Evolutionary conservation across 108 stramenopile genomes (phyloP).

Genomic region (Pseudonitzschia pungens): DNA sequence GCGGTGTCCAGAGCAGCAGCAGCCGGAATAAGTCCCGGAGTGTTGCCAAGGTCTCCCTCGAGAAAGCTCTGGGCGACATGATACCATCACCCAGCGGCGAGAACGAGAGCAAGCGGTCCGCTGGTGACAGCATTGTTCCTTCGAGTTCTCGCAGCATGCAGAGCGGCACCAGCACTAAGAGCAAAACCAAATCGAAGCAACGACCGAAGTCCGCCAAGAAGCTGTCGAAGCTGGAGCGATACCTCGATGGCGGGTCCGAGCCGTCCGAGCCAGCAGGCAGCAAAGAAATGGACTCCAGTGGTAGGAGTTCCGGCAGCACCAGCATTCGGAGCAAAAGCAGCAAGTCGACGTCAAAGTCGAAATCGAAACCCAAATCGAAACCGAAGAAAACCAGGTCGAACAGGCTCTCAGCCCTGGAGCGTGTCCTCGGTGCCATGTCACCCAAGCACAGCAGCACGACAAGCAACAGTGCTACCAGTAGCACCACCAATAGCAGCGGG

Average conservation of each 20-base stretch:
- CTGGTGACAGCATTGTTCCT: background rate
- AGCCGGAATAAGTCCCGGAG: no score
- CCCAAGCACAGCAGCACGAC: background rate
- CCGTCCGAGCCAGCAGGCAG: no score
- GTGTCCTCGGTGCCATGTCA: background rate
- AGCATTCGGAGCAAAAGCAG: no score
- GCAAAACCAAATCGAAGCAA: no score
- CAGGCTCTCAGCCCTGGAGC: background rate
- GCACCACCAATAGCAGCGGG: background rate
- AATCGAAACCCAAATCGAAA: background rate
- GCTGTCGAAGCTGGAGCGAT: no score
- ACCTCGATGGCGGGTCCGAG: no score
- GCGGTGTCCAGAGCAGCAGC: background rate
- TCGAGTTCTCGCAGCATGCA: background rate
- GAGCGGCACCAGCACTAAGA: no score
- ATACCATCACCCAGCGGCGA: background rate
- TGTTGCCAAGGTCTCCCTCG: background rate
- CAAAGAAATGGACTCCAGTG: no score
- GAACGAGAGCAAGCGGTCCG: background rate
- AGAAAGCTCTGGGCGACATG: background rate
- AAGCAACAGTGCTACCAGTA: background rate
- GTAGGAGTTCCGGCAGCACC: no score
- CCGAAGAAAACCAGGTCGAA: background rate
- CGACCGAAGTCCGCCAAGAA: no score
- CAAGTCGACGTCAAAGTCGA: background rate